A percentile compares a stretch with the other conserved stretches of the same genome.
Conservation (phyloP, 139 green algal genomes). For the Micractinium sp. region DNA sequence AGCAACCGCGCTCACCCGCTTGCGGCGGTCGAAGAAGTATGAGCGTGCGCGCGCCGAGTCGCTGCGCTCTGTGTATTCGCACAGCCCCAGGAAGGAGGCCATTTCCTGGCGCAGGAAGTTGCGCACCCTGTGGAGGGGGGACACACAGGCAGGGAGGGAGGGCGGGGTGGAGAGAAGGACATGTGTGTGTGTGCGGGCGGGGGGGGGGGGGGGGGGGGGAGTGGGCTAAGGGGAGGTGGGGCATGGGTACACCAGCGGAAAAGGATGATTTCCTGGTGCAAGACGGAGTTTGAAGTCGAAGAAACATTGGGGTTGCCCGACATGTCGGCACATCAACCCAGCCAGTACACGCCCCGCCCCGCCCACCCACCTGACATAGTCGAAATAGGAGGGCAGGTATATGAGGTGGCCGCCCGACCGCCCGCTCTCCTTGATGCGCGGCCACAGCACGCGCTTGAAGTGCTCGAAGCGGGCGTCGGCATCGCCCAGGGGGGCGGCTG, state of each 20-base stretch:
- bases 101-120: constrained; percentile 52
- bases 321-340: too few relatives aligned
- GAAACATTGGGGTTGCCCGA: too few relatives aligned
- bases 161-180: neutral
- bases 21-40: constrained; percentile 80
- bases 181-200: too few relatives aligned
- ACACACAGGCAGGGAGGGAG: neutral
- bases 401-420: constrained; percentile 66
- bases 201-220: too few relatives aligned
- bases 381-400: constrained; percentile 94
- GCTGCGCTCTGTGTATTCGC: constrained; percentile 82
- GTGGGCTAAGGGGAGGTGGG: too few relatives aligned
- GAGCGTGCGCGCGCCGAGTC: constrained; percentile 74
- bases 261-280: too few relatives aligned
- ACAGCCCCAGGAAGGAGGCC: constrained; percentile 69
- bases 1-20: constrained; percentile 2
- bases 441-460: constrained; percentile 85
- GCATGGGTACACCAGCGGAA: too few relatives aligned
- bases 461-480: constrained; percentile 84
- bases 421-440: constrained; percentile 67
- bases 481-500: constrained; percentile 30
- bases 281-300: too few relatives aligned
- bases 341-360: too few relatives aligned
- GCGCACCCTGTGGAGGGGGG: constrained; percentile 24
- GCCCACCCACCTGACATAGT: constrained; percentile 84